Base-by-base conservation (phyloP, 257 asterid genomes). In the Penstemon davidsonii region DNA sequence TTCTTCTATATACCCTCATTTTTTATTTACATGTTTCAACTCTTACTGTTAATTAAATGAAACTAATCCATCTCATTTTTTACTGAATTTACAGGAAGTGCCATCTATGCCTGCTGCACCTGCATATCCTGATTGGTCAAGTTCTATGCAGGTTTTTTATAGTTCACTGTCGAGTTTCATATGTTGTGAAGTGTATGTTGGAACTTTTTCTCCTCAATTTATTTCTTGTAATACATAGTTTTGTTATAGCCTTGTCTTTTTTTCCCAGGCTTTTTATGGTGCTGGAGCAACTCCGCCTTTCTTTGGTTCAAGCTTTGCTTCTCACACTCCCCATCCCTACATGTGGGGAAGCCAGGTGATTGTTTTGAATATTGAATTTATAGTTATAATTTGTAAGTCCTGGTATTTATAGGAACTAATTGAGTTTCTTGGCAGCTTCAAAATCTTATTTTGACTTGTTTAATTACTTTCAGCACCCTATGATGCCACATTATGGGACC, bases 401-500 rank as follows among this genome's bases (percentile, higher is more conserved):
- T 25, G 33, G 33, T 25, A 25, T 1, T 25, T 25, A 25, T 25
- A 25, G 33, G 33, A 55, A 51, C 71, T 55, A 9, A 67, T 43
- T 40, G 44, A 60, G 54, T 44, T 13, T 12, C n/a, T 54, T 56
- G 47, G 33, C 37, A 25, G 46, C n/a, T 67, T 18, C 51, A 46
- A 58, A 45, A 62, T 58, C 59, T 64, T 66, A 46, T 40, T 19
- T 37, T 53, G 4, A 43, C 37, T 66, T 72, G 44, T 65, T 45
- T 8, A 33, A 49, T 72, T 69, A 59, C 11, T 46, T 76, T 69
- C 90, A 93, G 97, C 98, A 90, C 76, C 97, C 98, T 69, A 55
- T 90, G 80, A 90, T 93, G 95, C 82, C 97, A 60, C 97, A 95
- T 71, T 93, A 90, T 76, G 98, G 98, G 73, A 90, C 96, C 71